phyloP scores from a whole-genome alignment of 2,329 filamentous ascomycete genomes.

The Alternaria sp. region DNA sequence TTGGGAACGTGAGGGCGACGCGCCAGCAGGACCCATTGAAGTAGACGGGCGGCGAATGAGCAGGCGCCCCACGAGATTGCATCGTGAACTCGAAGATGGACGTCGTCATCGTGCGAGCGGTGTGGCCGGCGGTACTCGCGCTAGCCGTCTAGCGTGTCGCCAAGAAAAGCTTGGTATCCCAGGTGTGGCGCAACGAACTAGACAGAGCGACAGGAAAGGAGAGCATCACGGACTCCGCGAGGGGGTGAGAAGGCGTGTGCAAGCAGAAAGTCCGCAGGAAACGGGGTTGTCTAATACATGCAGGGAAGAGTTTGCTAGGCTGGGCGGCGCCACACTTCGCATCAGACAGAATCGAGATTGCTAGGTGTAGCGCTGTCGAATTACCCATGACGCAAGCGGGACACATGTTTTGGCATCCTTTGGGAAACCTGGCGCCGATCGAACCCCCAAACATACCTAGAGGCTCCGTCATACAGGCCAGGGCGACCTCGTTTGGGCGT shows the following conservation, averaged over 20 bases:
- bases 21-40: not conserved
- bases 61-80: conserved; percentile 1
- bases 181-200: conserved; percentile 4
- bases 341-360: conserved; percentile 6
- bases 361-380: conserved; percentile 11
- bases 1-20: not conserved
- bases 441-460: conserved; percentile 2
- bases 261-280: not conserved
- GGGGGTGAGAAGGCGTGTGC: not conserved
- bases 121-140: conserved; percentile 6
- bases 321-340: conserved; percentile 7
- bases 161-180: conserved; percentile 5
- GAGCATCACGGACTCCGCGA: not conserved
- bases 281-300: not conserved
- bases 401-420: conserved; percentile 8
- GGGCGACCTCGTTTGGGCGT: not conserved
- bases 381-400: conserved; percentile 21
- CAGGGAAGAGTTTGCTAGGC: not conserved
- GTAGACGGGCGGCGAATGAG: conserved; percentile 1
- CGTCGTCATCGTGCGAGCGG: conserved; percentile 16
- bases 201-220: not conserved
- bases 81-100: conserved; percentile 1
- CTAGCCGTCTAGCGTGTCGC: conserved; percentile 3
- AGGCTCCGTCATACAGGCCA: conserved; percentile 14
- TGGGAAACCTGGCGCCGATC: conserved; percentile 17